These are phyloP conservation scores for Elsinoe ampelina DNA, from an alignment of 2,329 filamentous ascomycete genomes.

Conservation along the genomic window DNA sequence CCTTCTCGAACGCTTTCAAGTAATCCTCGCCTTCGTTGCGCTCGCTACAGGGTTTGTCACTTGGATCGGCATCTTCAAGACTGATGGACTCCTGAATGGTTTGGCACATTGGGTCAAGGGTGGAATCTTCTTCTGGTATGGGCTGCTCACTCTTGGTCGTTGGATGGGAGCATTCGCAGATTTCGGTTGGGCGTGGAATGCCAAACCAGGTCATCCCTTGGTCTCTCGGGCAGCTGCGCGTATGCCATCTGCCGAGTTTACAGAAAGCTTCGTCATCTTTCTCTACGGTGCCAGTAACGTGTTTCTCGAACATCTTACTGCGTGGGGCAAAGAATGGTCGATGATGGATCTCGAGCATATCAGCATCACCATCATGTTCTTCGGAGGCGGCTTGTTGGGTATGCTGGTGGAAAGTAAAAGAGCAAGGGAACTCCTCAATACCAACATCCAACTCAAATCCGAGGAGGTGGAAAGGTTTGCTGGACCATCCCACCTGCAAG, in stretches of 20 bases:
- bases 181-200: slow-evolving; percentile 91
- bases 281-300: slow-evolving; percentile 83
- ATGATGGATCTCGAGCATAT: slow-evolving; percentile 81
- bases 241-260: slow-evolving; percentile 72
- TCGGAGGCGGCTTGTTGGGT: slow-evolving; percentile 69
- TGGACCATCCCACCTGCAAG: slow-evolving; percentile 19
- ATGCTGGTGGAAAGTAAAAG: slow-evolving; percentile 31
- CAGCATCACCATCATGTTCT: slow-evolving; percentile 87
- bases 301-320: slow-evolving; percentile 79
- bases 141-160: slow-evolving; percentile 73
- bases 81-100: slow-evolving; percentile 61
- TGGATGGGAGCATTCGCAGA: slow-evolving; percentile 88
- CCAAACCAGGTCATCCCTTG: slow-evolving; percentile 53
- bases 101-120: slow-evolving; percentile 92
- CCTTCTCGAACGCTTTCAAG: slow-evolving; percentile 63
- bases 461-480: slow-evolving; percentile 12
- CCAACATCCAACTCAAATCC: slow-evolving; percentile 9
- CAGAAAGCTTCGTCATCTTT: slow-evolving; percentile 83
- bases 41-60: slow-evolving; percentile 64
- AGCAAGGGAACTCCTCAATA: slow-evolving; percentile 54
- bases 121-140: slow-evolving; percentile 90
- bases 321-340: slow-evolving; percentile 61
- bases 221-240: slow-evolving; percentile 53
- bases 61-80: slow-evolving; percentile 65
- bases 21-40: slow-evolving; percentile 67